Percentiles rank a stretch among this genome's conserved stretches.
Evolutionary conservation across 2,329 filamentous ascomycete species (phyloP).

Genomic region (Phialophora expanda): DNA sequence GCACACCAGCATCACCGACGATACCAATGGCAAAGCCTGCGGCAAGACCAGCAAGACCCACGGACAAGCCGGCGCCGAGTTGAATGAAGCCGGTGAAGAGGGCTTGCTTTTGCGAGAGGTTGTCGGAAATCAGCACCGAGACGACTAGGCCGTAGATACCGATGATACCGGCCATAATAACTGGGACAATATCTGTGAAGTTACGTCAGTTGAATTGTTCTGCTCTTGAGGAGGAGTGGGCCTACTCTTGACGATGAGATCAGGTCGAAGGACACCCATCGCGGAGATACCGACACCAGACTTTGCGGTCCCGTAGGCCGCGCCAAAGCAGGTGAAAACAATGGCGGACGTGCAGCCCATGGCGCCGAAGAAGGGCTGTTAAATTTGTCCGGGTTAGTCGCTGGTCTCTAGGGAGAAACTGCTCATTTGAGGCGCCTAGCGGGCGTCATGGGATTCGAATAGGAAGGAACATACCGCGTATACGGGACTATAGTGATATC

Average conservation of each 20-base stretch:
- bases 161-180: constrained; percentile 99
- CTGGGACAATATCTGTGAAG: constrained; percentile 35
- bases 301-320: constrained; percentile 98
- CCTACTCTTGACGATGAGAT: constrained; percentile 99
- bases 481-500: constrained; percentile 72
- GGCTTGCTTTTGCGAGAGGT: constrained; percentile 71
- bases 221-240: background rate
- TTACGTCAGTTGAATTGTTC: constrained; percentile 12
- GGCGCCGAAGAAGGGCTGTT: constrained; percentile 88
- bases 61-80: constrained; percentile 79
- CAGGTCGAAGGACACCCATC: constrained; percentile 97
- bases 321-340: constrained; percentile 94
- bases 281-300: constrained; percentile 97
- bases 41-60: constrained; percentile 81
- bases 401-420: background rate
- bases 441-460: constrained; percentile 10
- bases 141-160: constrained; percentile 96
- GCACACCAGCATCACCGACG: constrained; percentile 65
- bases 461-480: constrained; percentile 80
- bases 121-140: constrained; percentile 83
- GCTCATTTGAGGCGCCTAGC: constrained; percentile 4
- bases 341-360: constrained; percentile 96
- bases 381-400: constrained; percentile 42
- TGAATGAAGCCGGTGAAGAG: constrained; percentile 85
- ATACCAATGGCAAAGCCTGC: constrained; percentile 86